Conservation (phyloP, 176 grass and related monocot species). For the Bromus sterilis region DNA sequence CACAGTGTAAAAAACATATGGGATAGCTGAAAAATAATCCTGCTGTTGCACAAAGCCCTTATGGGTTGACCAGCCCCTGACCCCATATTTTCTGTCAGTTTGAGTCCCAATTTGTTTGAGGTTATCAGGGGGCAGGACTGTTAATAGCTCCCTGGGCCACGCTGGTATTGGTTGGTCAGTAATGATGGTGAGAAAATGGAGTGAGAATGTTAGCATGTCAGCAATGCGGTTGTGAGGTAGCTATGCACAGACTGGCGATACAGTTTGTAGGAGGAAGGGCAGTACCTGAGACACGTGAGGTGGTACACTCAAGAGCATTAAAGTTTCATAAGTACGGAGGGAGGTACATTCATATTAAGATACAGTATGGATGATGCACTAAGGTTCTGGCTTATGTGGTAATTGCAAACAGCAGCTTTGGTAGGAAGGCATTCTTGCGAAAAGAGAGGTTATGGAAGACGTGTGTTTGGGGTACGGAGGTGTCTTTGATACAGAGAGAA, state of each 20-base stretch:
- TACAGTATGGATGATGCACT: background rate
- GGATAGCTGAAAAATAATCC: background rate
- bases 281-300: background rate
- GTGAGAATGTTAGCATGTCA: background rate
- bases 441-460: background rate
- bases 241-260: no score
- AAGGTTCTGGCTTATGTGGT: background rate
- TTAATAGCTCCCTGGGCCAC: background rate
- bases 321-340: background rate
- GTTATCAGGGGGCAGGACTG: background rate
- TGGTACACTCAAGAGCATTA: background rate
- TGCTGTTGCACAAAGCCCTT: background rate
- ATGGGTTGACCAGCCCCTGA: background rate
- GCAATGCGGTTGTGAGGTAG: background rate
- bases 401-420: background rate
- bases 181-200: background rate
- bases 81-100: background rate
- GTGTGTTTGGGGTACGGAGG: background rate
- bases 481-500: background rate
- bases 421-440: background rate
- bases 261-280: no score
- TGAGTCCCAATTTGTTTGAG: background rate
- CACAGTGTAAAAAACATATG: background rate
- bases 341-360: background rate
- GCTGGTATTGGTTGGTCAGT: background rate